Base-by-base conservation (phyloP, 257 asterid genomes). In the Solanum habrochaites region DNA sequence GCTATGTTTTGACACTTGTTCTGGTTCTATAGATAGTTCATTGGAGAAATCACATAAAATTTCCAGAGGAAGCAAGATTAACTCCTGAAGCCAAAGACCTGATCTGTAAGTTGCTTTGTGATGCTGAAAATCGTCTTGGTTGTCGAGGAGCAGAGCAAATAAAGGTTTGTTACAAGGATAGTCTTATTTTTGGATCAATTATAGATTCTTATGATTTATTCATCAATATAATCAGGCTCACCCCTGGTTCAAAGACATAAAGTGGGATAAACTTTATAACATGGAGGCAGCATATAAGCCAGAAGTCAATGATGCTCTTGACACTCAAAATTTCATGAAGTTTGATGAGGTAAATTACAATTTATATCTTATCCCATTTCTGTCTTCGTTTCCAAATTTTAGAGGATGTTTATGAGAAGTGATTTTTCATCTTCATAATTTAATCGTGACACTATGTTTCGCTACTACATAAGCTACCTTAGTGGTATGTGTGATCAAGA, bases 281-380 rank as follows among this genome's bases (percentile, higher is more conserved):
- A 91, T 93, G 93, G 98, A 94, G 67, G 98, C 98, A 71, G 98
- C 99, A 85, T 96, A 91, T 75, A 95, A 92, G 87, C 99, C 99
- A 11, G 96, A 93, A 90, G 93, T 96, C 90, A 90, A 89, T 74
- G 98, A 95, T 84, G 98, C 94, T 83, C 97, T 96, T 71, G 99
- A 96, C 70, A 95, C 98, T 62, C 98, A 93, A 88, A 95, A 96
- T 88, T 96, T 96, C 83, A 89, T 91, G 90, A 91, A 91, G 89
- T 93, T 94, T 45, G 98, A 94, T 43, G 99, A 95, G 98, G 99
- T 94, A 88, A 86, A 32, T 16, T 82, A 43, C 69, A 47, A 43
- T 64, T 70, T 74, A 31, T 81, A 15, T 88, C 23, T 86, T 25
- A 35, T 39, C 16, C 27, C 49, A 74, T 45, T 49, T 37, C 49